Conservation (phyloP, 176 grass and related monocot genomes). For the Chrysopogon serrulatus region DNA sequence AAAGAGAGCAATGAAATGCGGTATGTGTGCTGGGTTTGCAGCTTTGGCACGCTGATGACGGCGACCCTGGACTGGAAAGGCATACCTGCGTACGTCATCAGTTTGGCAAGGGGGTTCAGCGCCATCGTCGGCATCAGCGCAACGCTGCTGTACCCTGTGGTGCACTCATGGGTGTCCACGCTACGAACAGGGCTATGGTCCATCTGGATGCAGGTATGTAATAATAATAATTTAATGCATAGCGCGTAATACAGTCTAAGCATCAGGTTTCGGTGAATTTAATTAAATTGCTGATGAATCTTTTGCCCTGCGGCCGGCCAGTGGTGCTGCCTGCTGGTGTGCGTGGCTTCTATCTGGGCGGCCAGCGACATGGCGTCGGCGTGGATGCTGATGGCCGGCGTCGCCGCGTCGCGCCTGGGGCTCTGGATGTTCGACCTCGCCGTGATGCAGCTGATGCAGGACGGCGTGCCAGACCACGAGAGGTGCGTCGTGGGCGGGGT, state of each 20-base stretch:
- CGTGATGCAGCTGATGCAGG: constrained; percentile 90
- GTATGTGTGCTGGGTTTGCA: not conserved
- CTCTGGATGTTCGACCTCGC: constrained; percentile 97
- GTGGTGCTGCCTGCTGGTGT: constrained; percentile 81
- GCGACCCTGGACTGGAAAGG: constrained; percentile 86
- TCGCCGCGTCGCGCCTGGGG: constrained; percentile 73
- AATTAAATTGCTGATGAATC: not conserved
- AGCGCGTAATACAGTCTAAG: not conserved
- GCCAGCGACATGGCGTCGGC: constrained; percentile 31
- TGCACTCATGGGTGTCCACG: constrained; percentile 61
- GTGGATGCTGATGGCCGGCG: constrained; percentile 92
- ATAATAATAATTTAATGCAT: not conserved
- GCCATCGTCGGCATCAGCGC: constrained; percentile 74
- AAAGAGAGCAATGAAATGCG: not conserved
- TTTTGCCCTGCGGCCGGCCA: not conserved
- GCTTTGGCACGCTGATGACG: constrained; percentile 92
- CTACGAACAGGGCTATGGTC: constrained; percentile 86
- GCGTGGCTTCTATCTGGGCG: constrained; percentile 68
- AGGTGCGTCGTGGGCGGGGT: constrained; percentile 83
- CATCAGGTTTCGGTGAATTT: not conserved
- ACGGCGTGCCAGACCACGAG: constrained; percentile 59
- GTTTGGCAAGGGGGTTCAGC: constrained; percentile 57
- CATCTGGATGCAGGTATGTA: constrained; percentile 46
- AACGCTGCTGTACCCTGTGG: constrained; percentile 60
- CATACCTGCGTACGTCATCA: constrained; percentile 82